Conservation (phyloP, 1,284 basidiomycete species). For the Moesziomyces parantarcticus region DNA sequence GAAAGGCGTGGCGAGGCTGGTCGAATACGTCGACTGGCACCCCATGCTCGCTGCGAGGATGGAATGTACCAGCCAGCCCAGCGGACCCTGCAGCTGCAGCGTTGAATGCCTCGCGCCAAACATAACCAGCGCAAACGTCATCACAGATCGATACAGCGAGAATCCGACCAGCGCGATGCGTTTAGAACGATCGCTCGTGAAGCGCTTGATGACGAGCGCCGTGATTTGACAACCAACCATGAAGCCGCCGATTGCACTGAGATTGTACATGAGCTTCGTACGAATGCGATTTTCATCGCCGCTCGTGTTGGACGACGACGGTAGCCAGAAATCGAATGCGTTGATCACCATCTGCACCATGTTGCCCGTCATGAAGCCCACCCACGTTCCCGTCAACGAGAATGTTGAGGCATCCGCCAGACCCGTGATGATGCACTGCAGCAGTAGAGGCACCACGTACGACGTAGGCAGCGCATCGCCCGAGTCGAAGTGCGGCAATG, state of each 20-base stretch:
- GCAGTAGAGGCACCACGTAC: slow-evolving; percentile 25
- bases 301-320: slow-evolving; percentile 23
- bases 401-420: slow-evolving; percentile 38
- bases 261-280: slow-evolving; percentile 18
- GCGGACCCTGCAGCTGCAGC: slow-evolving; percentile 21
- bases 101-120: slow-evolving; percentile 5
- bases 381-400: slow-evolving; percentile 33
- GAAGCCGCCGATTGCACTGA: slow-evolving; percentile 30
- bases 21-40: slow-evolving; percentile 38
- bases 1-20: slow-evolving; percentile 34
- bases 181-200: slow-evolving; percentile 11
- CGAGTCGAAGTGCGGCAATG: slow-evolving; percentile 16
- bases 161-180: slow-evolving; percentile 20
- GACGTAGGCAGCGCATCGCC: slow-evolving; percentile 14
- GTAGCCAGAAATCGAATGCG: slow-evolving; percentile 23
- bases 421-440: slow-evolving; percentile 46
- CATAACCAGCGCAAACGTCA: slow-evolving; percentile 24
- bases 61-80: slow-evolving; percentile 32
- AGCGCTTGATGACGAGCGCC: slow-evolving; percentile 16
- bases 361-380: slow-evolving; percentile 53
- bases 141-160: slow-evolving; percentile 14
- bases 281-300: not conserved
- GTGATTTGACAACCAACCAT: slow-evolving; percentile 35
- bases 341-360: slow-evolving; percentile 46
- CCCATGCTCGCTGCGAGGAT: slow-evolving; percentile 32